These are phyloP conservation scores for Diutina pseudorugosa DNA, from an alignment of 1,139 yeast species.

Conservation along the genomic window DNA sequence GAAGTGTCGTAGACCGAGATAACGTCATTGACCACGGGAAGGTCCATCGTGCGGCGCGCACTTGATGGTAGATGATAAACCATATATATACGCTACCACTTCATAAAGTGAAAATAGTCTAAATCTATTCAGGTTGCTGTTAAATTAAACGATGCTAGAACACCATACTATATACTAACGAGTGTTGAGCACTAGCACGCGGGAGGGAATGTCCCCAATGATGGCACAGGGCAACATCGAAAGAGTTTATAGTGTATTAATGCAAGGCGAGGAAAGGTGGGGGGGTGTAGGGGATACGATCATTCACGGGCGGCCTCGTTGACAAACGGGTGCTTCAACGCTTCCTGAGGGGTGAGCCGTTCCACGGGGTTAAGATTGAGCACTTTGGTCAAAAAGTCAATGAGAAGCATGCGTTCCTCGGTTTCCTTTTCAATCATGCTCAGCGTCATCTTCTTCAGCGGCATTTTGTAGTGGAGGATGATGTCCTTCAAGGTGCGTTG, in stretches of 20 bases:
- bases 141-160: neutral
- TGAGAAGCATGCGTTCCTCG: conserved; percentile 56
- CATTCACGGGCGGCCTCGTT: conserved; percentile 14
- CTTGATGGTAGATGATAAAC: neutral
- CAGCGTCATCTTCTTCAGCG: conserved; percentile 60
- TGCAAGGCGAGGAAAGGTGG: neutral
- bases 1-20: neutral
- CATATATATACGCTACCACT: no score
- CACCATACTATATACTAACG: neutral
- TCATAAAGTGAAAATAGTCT: no score
- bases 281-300: no score
- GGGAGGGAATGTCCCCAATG: neutral
- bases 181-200: neutral
- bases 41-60: neutral
- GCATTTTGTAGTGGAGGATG: conserved; percentile 60
- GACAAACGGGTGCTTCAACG: conserved; percentile 82
- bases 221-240: neutral
- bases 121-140: neutral
- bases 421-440: conserved; percentile 57
- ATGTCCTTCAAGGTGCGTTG: conserved; percentile 65
- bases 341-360: conserved; percentile 95
- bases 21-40: neutral
- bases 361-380: conserved; percentile 83
- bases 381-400: conserved; percentile 70
- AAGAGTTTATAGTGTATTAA: neutral